Evolutionary conservation across 2,329 filamentous ascomycete genomes (phyloP).

Genomic region (Penicillium sp.): DNA sequence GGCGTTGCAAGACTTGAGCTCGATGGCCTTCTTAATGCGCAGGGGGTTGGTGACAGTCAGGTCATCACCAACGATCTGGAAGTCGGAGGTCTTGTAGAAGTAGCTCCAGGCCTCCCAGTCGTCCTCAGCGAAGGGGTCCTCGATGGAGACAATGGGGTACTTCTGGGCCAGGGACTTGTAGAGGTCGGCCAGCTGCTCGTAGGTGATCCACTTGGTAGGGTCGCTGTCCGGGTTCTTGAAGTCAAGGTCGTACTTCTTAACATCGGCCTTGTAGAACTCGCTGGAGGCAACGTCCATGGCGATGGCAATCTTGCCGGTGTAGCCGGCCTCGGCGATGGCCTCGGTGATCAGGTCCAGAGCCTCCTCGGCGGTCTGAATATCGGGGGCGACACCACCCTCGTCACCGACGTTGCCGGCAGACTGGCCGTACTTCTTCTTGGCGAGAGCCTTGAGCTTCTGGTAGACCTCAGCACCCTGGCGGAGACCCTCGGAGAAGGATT

Average conservation of each 20-base stretch:
- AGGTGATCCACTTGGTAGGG: constrained; percentile 94
- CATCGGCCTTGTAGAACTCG: constrained; percentile 98
- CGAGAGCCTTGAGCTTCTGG: constrained; percentile 91
- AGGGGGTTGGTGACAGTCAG: constrained; percentile 98
- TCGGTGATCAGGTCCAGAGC: constrained; percentile 93
- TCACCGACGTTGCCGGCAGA: constrained; percentile 98
- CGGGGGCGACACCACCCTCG: constrained; percentile 97
- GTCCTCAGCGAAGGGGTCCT: constrained; percentile 98
- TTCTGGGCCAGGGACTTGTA: constrained; percentile 85
- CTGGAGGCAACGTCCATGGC: constrained; percentile 98
- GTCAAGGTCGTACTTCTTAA: constrained; percentile 99
- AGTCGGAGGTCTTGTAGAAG: constrained; percentile 98
- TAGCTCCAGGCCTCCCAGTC: constrained; percentile 99
- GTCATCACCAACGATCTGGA: constrained; percentile 98
- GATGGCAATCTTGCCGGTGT: constrained; percentile 94
- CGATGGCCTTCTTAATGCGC: constrained; percentile 99
- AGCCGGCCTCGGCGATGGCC: constrained; percentile 89
- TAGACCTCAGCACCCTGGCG: constrained; percentile 97
- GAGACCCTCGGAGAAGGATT: constrained; percentile 90
- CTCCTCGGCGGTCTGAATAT: constrained; percentile 96
- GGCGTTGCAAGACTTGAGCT: constrained; percentile 97
- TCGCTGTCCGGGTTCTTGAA: constrained; percentile 99
- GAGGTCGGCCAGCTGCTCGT: constrained; percentile 89
- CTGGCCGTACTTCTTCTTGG: constrained; percentile 99
- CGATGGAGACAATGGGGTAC: constrained; percentile 98